Base-by-base conservation (phyloP, 495 filamentous ascomycete species). In the Penicillium verhagenii region DNA sequence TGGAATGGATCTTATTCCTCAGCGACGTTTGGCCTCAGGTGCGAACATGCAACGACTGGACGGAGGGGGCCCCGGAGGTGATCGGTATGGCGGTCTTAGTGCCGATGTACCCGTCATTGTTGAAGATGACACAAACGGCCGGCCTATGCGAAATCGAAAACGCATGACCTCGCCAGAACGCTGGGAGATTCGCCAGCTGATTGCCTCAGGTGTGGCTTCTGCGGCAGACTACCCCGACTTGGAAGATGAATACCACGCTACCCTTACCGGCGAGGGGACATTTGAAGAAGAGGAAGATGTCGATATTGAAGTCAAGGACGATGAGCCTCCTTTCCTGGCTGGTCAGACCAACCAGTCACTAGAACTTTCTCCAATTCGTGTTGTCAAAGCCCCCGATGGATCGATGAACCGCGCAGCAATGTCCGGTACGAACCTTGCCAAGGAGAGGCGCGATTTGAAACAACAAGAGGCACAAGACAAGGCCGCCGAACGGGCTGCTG, bases 261-360 rank as follows among this genome's bases (percentile, higher is more conserved):
- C 91, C 0, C 72, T 96, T 16, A 87, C 86, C 43, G 94, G 92
- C 2, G 89, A 94, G 60, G 90, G 88, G 11, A 84, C 87, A 18
- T 91, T 97, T 69, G 93, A 97, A 67, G 83, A 97, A 55, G 94
- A 98, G 73, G 91, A 97, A 72, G 94, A 98, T 68, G 81, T 97
- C 8, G 94, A 98, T 70, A 98, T 98, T 58, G 94, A 98, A 69
- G 88, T 98, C 42, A 81, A 85, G 63, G 95, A 97, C 56, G 95
- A 97, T 62, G 94, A 98, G 61, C 94, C 94, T 13, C 95, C 95
- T 0, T 98, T 98, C 79, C 71, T 98, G 39, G 90, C 91, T 8
- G 94, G 94, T 1, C 95, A 97, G 72, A 98, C 94, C 2, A 96
- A 96, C 63, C 92, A 96, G 68, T 93, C 89, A 18, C 79, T 97